phyloP scores from a whole-genome alignment of 2,329 filamentous ascomycete species.

The Ophiostoma fasciatum region DNA sequence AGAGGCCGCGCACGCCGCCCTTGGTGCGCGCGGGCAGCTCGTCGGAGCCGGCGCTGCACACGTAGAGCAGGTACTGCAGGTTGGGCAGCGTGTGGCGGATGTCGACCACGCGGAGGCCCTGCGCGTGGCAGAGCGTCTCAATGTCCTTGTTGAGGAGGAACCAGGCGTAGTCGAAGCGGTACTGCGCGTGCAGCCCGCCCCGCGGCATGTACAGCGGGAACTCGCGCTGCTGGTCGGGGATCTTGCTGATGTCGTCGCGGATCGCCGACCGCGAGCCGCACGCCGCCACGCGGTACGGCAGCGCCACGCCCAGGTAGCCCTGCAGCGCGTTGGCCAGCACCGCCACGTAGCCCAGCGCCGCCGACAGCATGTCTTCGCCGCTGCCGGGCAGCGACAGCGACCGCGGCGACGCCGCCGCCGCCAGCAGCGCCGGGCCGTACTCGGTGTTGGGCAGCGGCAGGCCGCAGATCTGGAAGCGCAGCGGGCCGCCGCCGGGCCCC shows the following conservation, averaged over 20 bases:
- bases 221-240: slow-evolving; percentile 42
- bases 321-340: slow-evolving; percentile 63
- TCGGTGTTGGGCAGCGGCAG: slow-evolving; percentile 67
- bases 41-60: slow-evolving; percentile 64
- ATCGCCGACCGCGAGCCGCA: slow-evolving; percentile 63
- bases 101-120: slow-evolving; percentile 70
- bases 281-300: slow-evolving; percentile 66
- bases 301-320: slow-evolving; percentile 61
- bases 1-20: slow-evolving; percentile 45
- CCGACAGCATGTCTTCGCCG: slow-evolving; percentile 59
- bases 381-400: slow-evolving; percentile 23
- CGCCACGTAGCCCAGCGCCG: slow-evolving; percentile 67
- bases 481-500: slow-evolving; percentile 34
- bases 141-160: slow-evolving; percentile 97
- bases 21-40: slow-evolving; percentile 46
- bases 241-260: slow-evolving; percentile 55
- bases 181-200: slow-evolving; percentile 54
- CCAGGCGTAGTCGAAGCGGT: slow-evolving; percentile 89
- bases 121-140: slow-evolving; percentile 48
- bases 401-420: neutral
- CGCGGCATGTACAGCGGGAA: slow-evolving; percentile 65
- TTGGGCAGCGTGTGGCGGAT: slow-evolving; percentile 88
- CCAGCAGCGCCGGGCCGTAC: slow-evolving; percentile 40
- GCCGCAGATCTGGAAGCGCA: slow-evolving; percentile 73
- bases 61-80: slow-evolving; percentile 80